Evolutionary conservation across 371 early-diverging fungal genomes (phyloP).

Genomic region (Mucor ambiguus): DNA sequence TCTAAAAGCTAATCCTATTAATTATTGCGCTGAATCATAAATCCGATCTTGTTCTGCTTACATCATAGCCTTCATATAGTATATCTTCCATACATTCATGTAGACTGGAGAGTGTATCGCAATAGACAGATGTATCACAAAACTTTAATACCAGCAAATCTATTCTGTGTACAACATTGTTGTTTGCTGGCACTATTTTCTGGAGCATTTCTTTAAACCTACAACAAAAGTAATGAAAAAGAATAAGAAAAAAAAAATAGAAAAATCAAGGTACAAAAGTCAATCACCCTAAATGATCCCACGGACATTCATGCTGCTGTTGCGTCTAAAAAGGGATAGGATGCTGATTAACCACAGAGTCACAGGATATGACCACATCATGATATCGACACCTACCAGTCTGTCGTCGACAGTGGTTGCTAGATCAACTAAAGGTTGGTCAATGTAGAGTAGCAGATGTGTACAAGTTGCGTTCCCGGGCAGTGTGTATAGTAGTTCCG

Average conservation of each 20-base stretch:
- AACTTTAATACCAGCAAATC: constrained; percentile 19
- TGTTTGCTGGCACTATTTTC: background rate
- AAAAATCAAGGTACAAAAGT: background rate
- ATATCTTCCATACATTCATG: constrained; percentile 18
- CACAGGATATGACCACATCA: constrained; percentile 16
- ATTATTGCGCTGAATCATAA: background rate
- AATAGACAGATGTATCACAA: constrained; percentile 20
- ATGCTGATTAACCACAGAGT: constrained; percentile 8
- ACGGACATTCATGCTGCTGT: background rate
- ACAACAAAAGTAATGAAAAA: background rate
- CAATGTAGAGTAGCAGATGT: constrained; percentile 30
- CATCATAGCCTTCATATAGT: constrained; percentile 21
- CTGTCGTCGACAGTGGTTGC: background rate
- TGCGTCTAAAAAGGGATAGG: background rate
- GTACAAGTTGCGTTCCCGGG: constrained; percentile 20
- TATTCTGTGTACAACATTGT: constrained; percentile 6
- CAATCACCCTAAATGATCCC: constrained; percentile 5
- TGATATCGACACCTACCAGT: constrained; percentile 2
- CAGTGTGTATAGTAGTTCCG: constrained; percentile 18
- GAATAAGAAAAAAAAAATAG: background rate
- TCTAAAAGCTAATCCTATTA: constrained; percentile 1
- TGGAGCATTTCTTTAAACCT: constrained; percentile 15
- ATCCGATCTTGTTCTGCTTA: background rate
- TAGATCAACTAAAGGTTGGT: constrained; percentile 8
- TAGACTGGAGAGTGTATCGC: constrained; percentile 15